These are phyloP conservation scores for Calendula officinalis DNA, from an alignment of 129 eudicot genomes.

Conservation along the genomic window DNA sequence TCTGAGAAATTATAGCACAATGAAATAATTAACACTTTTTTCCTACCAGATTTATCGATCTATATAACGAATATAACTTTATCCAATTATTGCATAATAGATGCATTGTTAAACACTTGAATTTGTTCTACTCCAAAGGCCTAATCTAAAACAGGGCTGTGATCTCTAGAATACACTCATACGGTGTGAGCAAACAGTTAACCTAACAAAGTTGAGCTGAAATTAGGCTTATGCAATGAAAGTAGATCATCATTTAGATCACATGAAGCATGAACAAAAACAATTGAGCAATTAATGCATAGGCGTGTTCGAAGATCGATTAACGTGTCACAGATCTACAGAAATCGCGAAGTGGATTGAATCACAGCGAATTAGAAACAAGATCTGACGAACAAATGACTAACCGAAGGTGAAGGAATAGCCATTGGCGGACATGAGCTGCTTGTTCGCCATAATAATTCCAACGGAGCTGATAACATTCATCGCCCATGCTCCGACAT, in stretches of 20 bases:
- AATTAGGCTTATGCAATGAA: not conserved
- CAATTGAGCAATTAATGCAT: not conserved
- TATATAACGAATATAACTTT: constrained; percentile 4
- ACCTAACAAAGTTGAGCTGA: constrained; percentile 2
- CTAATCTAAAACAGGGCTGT: constrained; percentile 1
- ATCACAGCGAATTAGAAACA: not conserved
- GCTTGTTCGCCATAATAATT: constrained; percentile 91
- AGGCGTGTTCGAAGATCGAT: not conserved
- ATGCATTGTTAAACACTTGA: not conserved
- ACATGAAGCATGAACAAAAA: not conserved
- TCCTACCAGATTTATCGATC: not conserved
- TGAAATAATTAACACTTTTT: not conserved
- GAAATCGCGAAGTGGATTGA: not conserved
- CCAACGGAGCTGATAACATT: constrained; percentile 88
- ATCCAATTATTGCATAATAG: constrained; percentile 3
- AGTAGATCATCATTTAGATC: not conserved
- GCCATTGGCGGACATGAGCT: constrained; percentile 78
- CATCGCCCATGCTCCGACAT: constrained; percentile 96
- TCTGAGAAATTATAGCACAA: not conserved
- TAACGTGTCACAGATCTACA: constrained; percentile 7
- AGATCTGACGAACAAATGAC: constrained; percentile 29
- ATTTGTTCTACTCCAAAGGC: not conserved
- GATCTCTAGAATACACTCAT: constrained; percentile 1
- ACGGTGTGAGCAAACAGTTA: not conserved
- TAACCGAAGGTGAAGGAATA: constrained; percentile 68